Conservation (phyloP, 768 basidiomycete species). For the Kwoniella sp. region DNA sequence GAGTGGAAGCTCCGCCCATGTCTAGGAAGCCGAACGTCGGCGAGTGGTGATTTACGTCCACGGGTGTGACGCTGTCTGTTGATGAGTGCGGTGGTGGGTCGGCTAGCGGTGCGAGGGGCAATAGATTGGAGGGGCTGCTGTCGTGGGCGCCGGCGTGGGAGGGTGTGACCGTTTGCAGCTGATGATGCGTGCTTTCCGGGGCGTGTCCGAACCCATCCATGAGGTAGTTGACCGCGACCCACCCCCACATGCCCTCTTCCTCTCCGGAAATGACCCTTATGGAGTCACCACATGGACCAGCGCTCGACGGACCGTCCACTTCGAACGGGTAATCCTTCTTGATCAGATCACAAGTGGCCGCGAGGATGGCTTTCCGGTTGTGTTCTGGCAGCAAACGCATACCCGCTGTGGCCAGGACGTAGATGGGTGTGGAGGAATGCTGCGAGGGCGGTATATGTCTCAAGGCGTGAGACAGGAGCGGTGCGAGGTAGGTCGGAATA, state of each 20-base stretch:
- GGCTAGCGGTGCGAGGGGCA: constrained; percentile 35
- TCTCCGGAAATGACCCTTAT: constrained; percentile 94
- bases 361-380: constrained; percentile 68
- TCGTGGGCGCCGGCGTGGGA: constrained; percentile 1
- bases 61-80: constrained; percentile 39
- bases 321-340: constrained; percentile 70
- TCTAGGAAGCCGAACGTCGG: constrained; percentile 97
- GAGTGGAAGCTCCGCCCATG: constrained; percentile 98
- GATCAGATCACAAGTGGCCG: constrained; percentile 72
- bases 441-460: constrained; percentile 80
- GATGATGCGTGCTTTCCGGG: constrained; percentile 19
- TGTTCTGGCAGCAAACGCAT: constrained; percentile 78
- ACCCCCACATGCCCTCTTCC: constrained; percentile 96
- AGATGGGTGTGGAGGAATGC: constrained; percentile 78
- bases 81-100: constrained; percentile 34
- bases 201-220: constrained; percentile 80
- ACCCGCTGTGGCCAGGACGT: constrained; percentile 92
- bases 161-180: no score
- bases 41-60: constrained; percentile 53
- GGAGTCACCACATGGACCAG: constrained; percentile 85
- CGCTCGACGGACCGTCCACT: constrained; percentile 61
- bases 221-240: constrained; percentile 98
- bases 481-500: constrained; percentile 71
- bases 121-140: constrained; percentile 9
- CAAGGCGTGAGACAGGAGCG: constrained; percentile 76